phyloP scores from a whole-genome alignment of 106 monocot genomes.

The Posidonia australis region DNA sequence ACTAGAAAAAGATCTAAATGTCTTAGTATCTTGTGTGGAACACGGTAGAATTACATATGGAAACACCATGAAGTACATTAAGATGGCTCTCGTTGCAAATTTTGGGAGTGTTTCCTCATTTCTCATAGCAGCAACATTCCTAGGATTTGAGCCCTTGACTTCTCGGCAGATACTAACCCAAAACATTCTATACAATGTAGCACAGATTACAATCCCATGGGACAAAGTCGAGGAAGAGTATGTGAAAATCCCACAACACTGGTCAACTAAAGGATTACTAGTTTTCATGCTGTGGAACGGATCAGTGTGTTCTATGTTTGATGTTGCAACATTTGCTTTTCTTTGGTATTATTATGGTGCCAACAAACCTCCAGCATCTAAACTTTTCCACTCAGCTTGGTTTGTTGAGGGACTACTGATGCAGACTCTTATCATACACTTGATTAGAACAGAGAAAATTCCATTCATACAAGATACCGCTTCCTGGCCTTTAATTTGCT shows the following conservation, averaged over 20 bases:
- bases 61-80: slow-evolving; percentile 39
- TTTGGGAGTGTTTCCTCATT: slow-evolving; percentile 22
- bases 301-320: slow-evolving; percentile 21
- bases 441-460: slow-evolving; percentile 34
- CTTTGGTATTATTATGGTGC: slow-evolving; percentile 24
- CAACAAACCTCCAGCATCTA: slow-evolving; percentile 2
- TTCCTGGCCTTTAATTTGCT: slow-evolving; percentile 20
- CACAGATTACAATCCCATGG: slow-evolving; percentile 44
- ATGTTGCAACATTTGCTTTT: slow-evolving; percentile 18
- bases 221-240: slow-evolving; percentile 37
- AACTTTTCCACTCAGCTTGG: slow-evolving; percentile 35
- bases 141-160: slow-evolving; percentile 29
- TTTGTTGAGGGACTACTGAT: slow-evolving; percentile 36
- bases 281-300: slow-evolving; percentile 33
- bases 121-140: slow-evolving; percentile 16
- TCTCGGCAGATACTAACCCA: slow-evolving; percentile 30
- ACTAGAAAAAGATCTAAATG: slow-evolving; percentile 36
- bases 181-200: slow-evolving; percentile 30
- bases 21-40: slow-evolving; percentile 38
- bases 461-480: slow-evolving; percentile 34
- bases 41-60: slow-evolving; percentile 31
- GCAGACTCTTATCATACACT: slow-evolving; percentile 37
- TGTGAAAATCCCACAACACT: slow-evolving; percentile 17
- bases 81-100: slow-evolving; percentile 32
- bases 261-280: slow-evolving; percentile 26